Evolutionary conservation across 73 alveolate species (phyloP).

Genomic region (Tetrahymena borealis): DNA sequence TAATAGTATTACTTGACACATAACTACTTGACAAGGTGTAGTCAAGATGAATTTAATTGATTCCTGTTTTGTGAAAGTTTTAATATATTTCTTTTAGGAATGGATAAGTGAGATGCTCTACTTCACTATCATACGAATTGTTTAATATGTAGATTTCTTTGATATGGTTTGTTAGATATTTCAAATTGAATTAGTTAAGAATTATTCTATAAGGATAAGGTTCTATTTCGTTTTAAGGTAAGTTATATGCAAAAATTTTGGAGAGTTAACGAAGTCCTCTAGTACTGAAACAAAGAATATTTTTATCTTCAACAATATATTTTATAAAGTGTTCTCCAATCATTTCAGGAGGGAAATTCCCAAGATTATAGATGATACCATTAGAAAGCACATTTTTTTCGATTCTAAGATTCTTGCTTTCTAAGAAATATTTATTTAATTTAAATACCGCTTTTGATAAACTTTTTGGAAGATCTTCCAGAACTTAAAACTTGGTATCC

Average conservation of each 20-base stretch:
- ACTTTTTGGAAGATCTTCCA: not conserved
- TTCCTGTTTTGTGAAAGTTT: not conserved
- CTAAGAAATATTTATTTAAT: not conserved
- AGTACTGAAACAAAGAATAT: not conserved
- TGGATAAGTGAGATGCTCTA: not conserved
- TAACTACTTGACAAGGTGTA: not conserved
- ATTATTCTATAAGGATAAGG: not conserved
- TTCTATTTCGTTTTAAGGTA: not conserved
- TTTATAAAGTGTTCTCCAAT: not conserved
- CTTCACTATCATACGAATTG: not conserved
- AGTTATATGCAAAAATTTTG: not conserved
- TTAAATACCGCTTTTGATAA: not conserved
- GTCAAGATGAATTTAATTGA: not conserved
- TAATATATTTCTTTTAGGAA: not conserved
- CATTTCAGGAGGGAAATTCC: not conserved
- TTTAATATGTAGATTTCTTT: not conserved
- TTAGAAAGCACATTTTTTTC: not conserved
- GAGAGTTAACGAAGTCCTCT: not conserved
- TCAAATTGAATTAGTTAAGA: not conserved
- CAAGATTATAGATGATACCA: not conserved
- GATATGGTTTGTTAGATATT: not conserved
- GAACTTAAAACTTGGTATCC: not conserved
- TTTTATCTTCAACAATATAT: not conserved
- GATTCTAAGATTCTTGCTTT: not conserved
- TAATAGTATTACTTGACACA: not conserved